Evolutionary conservation across 1,284 basidiomycete species (phyloP).

Genomic region (Ceratobasidium papillatum): DNA sequence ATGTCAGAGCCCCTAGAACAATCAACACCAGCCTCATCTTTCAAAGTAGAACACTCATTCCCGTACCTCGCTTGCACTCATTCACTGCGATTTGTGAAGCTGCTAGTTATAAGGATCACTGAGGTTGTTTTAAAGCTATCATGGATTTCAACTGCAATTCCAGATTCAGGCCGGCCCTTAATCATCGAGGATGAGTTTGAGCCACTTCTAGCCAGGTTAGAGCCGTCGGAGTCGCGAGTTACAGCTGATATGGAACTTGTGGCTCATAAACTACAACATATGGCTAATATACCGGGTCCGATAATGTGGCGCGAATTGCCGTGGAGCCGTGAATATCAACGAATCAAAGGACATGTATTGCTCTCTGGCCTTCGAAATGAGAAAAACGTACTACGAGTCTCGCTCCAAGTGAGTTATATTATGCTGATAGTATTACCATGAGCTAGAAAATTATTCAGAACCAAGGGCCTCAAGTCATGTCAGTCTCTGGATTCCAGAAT

Average conservation of each 20-base stretch:
- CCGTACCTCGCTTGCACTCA: no score
- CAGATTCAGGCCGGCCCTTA: no score
- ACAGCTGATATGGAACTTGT: not conserved
- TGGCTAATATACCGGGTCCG: not conserved
- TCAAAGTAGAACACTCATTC: no score
- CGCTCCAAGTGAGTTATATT: not conserved
- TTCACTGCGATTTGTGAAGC: no score
- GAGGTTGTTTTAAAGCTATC: no score
- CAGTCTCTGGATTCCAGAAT: not conserved
- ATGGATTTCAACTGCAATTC: no score
- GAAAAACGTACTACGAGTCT: not conserved
- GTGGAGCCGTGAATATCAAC: not conserved
- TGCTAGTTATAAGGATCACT: no score
- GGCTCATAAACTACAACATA: not conserved
- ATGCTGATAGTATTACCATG: not conserved
- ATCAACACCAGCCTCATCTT: no score
- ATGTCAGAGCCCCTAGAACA: no score
- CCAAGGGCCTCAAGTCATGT: not conserved
- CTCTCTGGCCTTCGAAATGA: not conserved
- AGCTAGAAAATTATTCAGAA: not conserved
- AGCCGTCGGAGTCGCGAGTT: not conserved
- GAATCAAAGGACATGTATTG: not conserved
- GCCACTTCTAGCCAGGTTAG: not conserved
- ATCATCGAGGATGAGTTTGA: not conserved
- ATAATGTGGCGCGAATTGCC: not conserved